Base-by-base conservation (phyloP, 345 rosid genomes). In the Camelina laxa region DNA sequence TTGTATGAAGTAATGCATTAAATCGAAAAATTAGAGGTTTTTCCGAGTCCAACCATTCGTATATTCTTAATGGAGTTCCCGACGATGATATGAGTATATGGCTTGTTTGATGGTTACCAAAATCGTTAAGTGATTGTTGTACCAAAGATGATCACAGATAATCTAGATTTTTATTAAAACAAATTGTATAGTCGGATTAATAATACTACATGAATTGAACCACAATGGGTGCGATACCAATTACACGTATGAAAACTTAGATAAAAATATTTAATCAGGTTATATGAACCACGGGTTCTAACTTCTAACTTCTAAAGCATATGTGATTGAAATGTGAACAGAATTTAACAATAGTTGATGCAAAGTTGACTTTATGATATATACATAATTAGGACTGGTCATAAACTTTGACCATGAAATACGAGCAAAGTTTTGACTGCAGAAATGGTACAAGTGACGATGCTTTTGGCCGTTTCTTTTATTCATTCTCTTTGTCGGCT, bases 351-450 rank as follows among this genome's bases (percentile, higher is more conserved):
- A 59, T 38, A 39, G 1, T 58, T 41, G 12, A 39, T 17, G 55
- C 21, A 41, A 36, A 66, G 67, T 66, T 74, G 79, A 60, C 79
- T 60, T 38, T 60, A 17, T 8, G 57, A 75, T 59, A 50, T 50
- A 60, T 30, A 59, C 12, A 9, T 20, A 59, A 27, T 27, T 30
- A 49, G 17, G 35, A 39, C 27, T 49, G 47, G 67, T 75, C 79
- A 59, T 67, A 67, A 57, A 41, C 56, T 59, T 75, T 49, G 73
- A 75, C 79, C 38, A 7, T 33, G 36, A 33, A 33, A 45, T 4
- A n/a, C 58, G 30, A 55, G 58, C 54, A 10, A 65, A 2, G 7
- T 56, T 66, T 58, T 66, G 33, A 74, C 67, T 58, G 47, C 7
- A 7, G 35, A 57, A 44, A 49, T 65, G 17, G 41, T 74, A 55